These are phyloP conservation scores for Mrakia hoshinonis DNA, from an alignment of 768 basidiomycete genomes.

Conservation along the genomic window DNA sequence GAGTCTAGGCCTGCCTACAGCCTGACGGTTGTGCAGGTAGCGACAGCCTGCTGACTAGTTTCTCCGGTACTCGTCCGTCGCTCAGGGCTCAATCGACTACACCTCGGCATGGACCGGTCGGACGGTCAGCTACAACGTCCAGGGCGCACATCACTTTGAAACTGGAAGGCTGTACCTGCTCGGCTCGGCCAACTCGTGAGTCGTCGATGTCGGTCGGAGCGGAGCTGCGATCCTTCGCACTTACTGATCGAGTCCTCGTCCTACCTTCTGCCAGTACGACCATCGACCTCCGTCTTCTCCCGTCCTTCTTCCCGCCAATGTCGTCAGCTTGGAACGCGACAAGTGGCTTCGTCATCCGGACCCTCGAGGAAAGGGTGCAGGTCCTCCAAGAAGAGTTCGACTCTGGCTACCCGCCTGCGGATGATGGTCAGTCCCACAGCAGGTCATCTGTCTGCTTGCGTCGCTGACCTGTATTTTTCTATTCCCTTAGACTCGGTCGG, in stretches of 20 bases:
- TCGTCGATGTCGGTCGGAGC: not conserved
- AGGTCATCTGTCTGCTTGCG: too few relatives aligned
- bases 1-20: not conserved
- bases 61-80: not conserved
- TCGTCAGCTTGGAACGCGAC: not conserved
- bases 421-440: slow-evolving; percentile 8
- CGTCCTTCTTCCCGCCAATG: not conserved
- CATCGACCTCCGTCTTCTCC: slow-evolving; percentile 4
- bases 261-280: not conserved
- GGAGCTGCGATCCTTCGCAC: too few relatives aligned
- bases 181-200: not conserved
- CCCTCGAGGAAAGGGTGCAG: not conserved
- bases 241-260: not conserved
- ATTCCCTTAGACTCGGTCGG: not conserved
- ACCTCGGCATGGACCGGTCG: not conserved
- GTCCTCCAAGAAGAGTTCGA: not conserved
- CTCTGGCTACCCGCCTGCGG: not conserved
- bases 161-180: slow-evolving; percentile 13
- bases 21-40: not conserved
- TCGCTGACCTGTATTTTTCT: too few relatives aligned
- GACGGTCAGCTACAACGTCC: not conserved
- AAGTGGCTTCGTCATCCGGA: not conserved
- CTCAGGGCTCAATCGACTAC: slow-evolving; percentile 1
- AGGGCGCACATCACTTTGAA: not conserved
- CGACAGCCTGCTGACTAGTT: too few relatives aligned